phyloP scores from a whole-genome alignment of 176 grass and related monocot species.

The Calamus simplicifolius region DNA sequence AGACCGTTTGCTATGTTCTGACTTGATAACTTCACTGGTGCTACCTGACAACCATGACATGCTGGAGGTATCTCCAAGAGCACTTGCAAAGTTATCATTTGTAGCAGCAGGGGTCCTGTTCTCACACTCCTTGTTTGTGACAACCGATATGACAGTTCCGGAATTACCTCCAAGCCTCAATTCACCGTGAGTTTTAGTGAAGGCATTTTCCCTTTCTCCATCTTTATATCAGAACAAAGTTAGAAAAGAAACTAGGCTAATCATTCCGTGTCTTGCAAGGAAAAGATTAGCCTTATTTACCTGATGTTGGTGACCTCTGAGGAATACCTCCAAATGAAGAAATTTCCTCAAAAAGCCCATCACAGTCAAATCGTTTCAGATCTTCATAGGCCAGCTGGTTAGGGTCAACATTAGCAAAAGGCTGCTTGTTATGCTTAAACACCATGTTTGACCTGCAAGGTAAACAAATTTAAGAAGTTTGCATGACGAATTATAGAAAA shows the following conservation, averaged over 20 bases:
- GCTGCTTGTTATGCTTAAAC: conserved; percentile 31
- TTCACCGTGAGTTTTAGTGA: conserved; percentile 4
- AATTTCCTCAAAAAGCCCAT: conserved; percentile 24
- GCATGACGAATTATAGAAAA: too few relatives aligned
- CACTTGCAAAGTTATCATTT: conserved; percentile 11
- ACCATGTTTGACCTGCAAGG: conserved; percentile 58
- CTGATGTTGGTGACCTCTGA: conserved; percentile 30
- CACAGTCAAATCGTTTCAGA: conserved; percentile 20
- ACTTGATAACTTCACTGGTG: conserved; percentile 9
- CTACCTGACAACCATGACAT: conserved; percentile 8
- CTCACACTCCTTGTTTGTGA: conserved; percentile 14
- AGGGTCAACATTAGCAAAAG: conserved; percentile 25
- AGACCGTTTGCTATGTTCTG: conserved; percentile 43
- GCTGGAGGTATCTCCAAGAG: conserved; percentile 19
- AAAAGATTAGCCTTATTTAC: conserved; percentile 13
- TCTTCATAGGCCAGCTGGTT: conserved; percentile 38
- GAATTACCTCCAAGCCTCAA: too few relatives aligned
- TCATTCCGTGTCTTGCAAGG: conserved; percentile 6
- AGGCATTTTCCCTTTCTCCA: conserved; percentile 26
- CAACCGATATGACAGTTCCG: too few relatives aligned
- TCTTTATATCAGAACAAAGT: conserved; percentile 22
- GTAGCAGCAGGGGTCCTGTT: conserved; percentile 21
- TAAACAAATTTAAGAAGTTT: background rate
- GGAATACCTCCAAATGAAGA: conserved; percentile 7
- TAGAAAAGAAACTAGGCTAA: conserved; percentile 22